phyloP scores from a whole-genome alignment of 2,329 filamentous ascomycete genomes.

The Gliomastix tumulicola region DNA sequence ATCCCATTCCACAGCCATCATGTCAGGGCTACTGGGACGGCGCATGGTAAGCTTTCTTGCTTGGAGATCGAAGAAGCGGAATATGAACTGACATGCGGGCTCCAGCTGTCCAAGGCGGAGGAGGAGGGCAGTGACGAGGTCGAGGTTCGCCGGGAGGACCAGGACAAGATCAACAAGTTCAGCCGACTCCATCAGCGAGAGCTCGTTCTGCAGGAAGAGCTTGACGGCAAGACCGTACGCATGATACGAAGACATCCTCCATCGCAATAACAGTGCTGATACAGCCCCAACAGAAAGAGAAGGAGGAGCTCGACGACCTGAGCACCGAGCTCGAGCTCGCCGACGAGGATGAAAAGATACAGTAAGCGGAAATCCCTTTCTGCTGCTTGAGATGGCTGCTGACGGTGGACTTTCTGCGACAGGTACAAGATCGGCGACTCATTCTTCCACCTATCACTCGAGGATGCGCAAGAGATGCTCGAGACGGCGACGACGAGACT shows the following conservation, averaged over 20 bases:
- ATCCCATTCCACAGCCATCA: no score
- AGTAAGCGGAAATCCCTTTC: slow-evolving; percentile 48
- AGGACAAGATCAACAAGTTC: slow-evolving; percentile 98
- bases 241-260: slow-evolving; percentile 2
- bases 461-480: slow-evolving; percentile 83
- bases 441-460: slow-evolving; percentile 79
- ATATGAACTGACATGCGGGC: no score
- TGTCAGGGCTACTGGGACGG: slow-evolving; percentile 45
- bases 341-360: slow-evolving; percentile 89
- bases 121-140: slow-evolving; percentile 79
- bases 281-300: slow-evolving; percentile 98
- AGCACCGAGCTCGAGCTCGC: slow-evolving; percentile 86
- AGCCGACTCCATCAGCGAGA: slow-evolving; percentile 89
- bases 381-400: background rate
- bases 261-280: no score
- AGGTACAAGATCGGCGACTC: slow-evolving; percentile 97
- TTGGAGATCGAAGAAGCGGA: background rate
- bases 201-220: slow-evolving; percentile 67
- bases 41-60: slow-evolving; percentile 45
- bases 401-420: slow-evolving; percentile 6
- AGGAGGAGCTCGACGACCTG: slow-evolving; percentile 94
- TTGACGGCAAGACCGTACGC: slow-evolving; percentile 71
- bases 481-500: slow-evolving; percentile 62
- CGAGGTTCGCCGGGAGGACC: slow-evolving; percentile 91
- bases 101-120: slow-evolving; percentile 86